Evolutionary conservation across 2,329 filamentous ascomycete genomes (phyloP).

Genomic region (Xylariaceae sp.): DNA sequence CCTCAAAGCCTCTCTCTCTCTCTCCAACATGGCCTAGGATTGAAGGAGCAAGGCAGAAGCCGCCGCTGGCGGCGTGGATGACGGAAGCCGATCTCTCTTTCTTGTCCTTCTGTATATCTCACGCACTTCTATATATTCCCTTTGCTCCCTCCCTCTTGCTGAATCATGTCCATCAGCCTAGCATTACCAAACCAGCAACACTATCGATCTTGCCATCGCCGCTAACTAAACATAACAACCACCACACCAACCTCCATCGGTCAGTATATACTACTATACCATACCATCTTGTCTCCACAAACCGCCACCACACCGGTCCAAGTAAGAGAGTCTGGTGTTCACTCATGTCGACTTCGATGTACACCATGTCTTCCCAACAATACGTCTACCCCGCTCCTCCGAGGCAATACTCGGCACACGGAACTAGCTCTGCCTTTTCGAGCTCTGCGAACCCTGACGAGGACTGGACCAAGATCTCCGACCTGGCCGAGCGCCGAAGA

Average conservation of each 20-base stretch:
- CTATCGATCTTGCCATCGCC: constrained; percentile 3
- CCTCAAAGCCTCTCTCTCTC: constrained; percentile 9
- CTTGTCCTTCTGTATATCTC: constrained; percentile 12
- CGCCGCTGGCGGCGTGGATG: neutral
- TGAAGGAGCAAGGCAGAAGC: neutral
- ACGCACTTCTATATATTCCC: constrained; percentile 30
- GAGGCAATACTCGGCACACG: constrained; percentile 65
- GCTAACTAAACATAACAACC: constrained; percentile 2
- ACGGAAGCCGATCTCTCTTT: neutral
- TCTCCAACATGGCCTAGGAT: neutral
- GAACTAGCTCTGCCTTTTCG: constrained; percentile 91
- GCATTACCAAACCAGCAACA: constrained; percentile 15
- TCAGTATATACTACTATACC: neutral
- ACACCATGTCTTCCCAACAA: constrained; percentile 40
- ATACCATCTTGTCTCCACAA: neutral
- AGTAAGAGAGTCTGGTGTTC: neutral
- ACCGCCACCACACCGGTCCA: neutral
- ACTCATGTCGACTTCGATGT: constrained; percentile 33
- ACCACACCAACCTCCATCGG: neutral
- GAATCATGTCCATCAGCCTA: constrained; percentile 23
- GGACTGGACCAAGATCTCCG: constrained; percentile 98
- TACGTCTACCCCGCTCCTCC: constrained; percentile 39
- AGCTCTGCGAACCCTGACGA: constrained; percentile 92
- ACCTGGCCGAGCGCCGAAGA: constrained; percentile 85
- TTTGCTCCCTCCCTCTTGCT: constrained; percentile 24